Conservation (phyloP, 306 rosid genomes). For the Prunus armeniaca region DNA sequence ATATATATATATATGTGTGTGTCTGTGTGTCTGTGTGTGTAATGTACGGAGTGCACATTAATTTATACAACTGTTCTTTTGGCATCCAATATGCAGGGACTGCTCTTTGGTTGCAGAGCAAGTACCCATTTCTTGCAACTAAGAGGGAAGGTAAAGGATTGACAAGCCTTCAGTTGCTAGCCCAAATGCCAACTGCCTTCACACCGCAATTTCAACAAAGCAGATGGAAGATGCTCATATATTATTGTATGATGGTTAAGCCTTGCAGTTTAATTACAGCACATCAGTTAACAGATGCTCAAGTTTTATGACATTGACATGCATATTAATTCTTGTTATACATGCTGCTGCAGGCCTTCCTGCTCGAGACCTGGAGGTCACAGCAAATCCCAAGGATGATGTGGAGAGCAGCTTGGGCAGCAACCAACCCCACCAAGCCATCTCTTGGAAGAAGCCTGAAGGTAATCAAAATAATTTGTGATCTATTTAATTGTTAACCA, state of each 20-base stretch:
- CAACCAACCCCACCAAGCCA: background rate
- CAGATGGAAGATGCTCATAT: background rate
- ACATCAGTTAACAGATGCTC: no score
- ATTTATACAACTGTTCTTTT: background rate
- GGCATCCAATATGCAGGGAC: background rate
- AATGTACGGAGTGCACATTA: no score
- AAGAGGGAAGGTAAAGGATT: background rate
- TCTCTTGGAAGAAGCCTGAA: background rate
- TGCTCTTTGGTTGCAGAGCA: background rate
- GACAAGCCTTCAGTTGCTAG: slow-evolving; percentile 18
- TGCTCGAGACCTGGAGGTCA: background rate
- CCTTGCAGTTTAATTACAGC: background rate
- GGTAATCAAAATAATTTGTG: background rate
- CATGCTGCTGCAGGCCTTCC: background rate
- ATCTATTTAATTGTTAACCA: no score
- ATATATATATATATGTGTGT: no score
- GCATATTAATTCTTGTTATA: background rate
- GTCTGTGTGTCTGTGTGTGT: no score
- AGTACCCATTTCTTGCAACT: background rate
- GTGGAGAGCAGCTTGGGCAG: background rate
- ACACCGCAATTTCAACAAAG: background rate
- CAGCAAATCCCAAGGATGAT: background rate
- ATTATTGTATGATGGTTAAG: background rate
- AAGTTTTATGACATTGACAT: no score
- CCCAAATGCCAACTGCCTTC: slow-evolving; percentile 23